A percentile compares a stretch with the other conserved stretches of the same genome.
Conservation (phyloP, 768 basidiomycete genomes). For the Auriscalpium vulgare region DNA sequence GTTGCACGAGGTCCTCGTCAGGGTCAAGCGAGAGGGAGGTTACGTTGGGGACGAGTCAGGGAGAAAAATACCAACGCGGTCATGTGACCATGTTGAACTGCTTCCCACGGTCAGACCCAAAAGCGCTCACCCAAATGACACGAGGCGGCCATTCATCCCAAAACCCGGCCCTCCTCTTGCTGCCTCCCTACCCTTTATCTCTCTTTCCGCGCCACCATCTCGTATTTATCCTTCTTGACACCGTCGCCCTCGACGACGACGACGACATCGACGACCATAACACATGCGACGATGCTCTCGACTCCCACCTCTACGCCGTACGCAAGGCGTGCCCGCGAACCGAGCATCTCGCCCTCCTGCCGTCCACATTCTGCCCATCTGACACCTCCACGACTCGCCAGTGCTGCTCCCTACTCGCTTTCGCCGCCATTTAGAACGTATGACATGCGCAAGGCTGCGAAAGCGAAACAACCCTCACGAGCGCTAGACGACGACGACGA, state of each 20-base stretch:
- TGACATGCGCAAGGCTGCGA: background rate
- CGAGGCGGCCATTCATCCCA: background rate
- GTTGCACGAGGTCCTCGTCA: no score
- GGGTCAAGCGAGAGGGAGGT: no score
- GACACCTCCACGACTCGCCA: background rate
- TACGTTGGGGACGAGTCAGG: no score
- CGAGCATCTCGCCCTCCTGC: constrained; percentile 1
- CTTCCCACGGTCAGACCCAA: constrained; percentile 10
- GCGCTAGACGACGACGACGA: constrained; percentile 11
- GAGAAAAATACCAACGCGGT: background rate
- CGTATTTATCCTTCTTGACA: background rate
- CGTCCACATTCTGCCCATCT: background rate
- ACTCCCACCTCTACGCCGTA: background rate
- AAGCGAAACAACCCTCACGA: constrained; percentile 5
- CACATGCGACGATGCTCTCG: background rate
- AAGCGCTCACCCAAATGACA: background rate
- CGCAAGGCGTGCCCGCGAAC: background rate
- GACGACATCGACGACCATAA: background rate
- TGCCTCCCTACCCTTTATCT: background rate
- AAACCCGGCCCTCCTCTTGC: background rate
- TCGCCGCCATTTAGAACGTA: background rate
- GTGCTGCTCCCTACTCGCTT: background rate
- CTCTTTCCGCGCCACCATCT: background rate
- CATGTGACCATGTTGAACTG: constrained; percentile 12
- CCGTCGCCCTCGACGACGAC: background rate